Evolutionary conservation across 495 filamentous ascomycete species (phyloP).

Genomic region (Physcia stellaris): DNA sequence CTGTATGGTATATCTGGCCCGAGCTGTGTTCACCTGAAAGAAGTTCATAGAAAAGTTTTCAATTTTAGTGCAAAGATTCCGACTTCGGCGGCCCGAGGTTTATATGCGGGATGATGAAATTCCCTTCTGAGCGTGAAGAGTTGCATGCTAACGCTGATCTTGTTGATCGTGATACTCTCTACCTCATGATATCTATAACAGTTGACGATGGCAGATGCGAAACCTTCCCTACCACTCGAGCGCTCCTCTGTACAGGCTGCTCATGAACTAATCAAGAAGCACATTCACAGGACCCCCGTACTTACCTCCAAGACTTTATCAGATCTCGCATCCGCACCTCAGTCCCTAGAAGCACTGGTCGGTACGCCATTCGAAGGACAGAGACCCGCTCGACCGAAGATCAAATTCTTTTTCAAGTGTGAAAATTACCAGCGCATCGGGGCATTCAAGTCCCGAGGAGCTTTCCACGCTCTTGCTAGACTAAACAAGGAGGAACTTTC

Average conservation of each 20-base stretch:
- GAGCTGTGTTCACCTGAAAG: too few species aligned
- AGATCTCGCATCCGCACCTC: constrained; percentile 58
- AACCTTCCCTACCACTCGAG: constrained; percentile 45
- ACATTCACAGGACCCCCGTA: constrained; percentile 76
- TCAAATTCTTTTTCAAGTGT: constrained; percentile 88
- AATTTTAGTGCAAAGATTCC: too few species aligned
- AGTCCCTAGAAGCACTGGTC: constrained; percentile 33
- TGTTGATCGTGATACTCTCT: too few species aligned
- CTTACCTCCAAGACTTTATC: constrained; percentile 64
- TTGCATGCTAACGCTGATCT: too few species aligned
- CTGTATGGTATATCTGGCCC: too few species aligned
- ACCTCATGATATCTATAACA: too few species aligned
- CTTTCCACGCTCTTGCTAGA: constrained; percentile 75
- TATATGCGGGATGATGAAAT: too few species aligned
- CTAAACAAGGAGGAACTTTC: constrained; percentile 49
- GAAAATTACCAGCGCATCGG: constrained; percentile 87
- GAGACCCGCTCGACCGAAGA: constrained; percentile 43
- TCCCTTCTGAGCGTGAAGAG: too few species aligned
- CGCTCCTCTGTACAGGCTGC: constrained; percentile 55
- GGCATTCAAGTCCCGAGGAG: constrained; percentile 86
- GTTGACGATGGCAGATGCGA: constrained; percentile 35
- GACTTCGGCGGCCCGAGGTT: too few species aligned
- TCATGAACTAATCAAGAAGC: constrained; percentile 53
- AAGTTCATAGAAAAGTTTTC: too few species aligned
- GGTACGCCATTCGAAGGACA: constrained; percentile 45